A percentile compares a stretch with the other conserved stretches of the same genome.
Evolutionary conservation across 306 rosid genomes (phyloP).

Genomic region (Macrotyloma uniflorum): DNA sequence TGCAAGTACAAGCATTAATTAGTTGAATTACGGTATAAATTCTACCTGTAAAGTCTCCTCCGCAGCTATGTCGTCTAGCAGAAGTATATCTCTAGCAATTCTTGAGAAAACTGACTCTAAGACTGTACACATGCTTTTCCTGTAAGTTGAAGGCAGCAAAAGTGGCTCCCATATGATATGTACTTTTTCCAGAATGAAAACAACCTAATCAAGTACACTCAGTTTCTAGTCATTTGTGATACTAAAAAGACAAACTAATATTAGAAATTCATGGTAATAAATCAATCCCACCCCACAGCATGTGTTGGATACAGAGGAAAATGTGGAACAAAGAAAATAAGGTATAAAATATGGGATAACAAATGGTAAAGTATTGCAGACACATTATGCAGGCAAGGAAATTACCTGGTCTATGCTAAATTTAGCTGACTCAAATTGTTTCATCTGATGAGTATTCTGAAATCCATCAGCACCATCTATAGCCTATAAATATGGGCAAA

Average conservation of each 20-base stretch:
- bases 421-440: conserved; percentile 76
- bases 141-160: conserved; percentile 78
- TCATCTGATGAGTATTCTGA: conserved; percentile 87
- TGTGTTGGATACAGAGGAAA: neutral
- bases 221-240: conserved; percentile 32
- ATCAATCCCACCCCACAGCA: neutral
- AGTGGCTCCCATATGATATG: conserved; percentile 97
- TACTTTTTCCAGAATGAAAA: conserved; percentile 84
- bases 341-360: conserved; percentile 11
- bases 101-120: conserved; percentile 86
- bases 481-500: conserved; percentile 60
- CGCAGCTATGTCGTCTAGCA: conserved; percentile 93
- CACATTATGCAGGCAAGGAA: conserved; percentile 28
- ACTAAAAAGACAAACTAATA: conserved; percentile 27
- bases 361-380: conserved; percentile 4
- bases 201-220: conserved; percentile 64
- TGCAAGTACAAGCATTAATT: conserved; percentile 12
- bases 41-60: conserved; percentile 91
- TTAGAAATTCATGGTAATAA: conserved; percentile 14
- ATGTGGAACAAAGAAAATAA: neutral
- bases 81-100: conserved; percentile 73
- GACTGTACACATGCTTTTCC: conserved; percentile 75
- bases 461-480: conserved; percentile 88
- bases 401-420: conserved; percentile 91
- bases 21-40: neutral